phyloP scores from a whole-genome alignment of 2,329 filamentous ascomycete species.

The Venturia aucupariae region DNA sequence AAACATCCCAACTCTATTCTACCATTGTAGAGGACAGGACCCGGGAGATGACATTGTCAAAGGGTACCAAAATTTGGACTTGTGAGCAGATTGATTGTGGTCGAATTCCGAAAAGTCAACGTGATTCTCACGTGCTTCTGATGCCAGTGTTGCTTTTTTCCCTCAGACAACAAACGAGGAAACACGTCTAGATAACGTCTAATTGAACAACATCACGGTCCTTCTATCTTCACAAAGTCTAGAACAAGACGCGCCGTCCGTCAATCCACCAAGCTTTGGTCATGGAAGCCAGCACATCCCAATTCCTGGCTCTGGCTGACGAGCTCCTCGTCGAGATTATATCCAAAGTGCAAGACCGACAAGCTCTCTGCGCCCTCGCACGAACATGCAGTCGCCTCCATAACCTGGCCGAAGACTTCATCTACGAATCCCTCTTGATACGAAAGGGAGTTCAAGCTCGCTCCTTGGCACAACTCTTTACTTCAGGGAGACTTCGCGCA shows the following conservation, averaged over 20 bases:
- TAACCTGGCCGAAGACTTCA: neutral
- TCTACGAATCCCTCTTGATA: slow-evolving; percentile 6
- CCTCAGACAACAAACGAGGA: no score
- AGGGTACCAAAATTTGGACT: no score
- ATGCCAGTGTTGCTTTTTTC: no score
- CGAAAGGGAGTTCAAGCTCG: neutral
- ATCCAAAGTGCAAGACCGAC: neutral
- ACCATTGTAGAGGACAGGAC: no score
- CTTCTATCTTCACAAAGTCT: neutral
- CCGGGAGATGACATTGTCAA: no score
- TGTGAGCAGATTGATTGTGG: no score
- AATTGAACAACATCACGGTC: no score
- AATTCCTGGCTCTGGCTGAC: slow-evolving; percentile 1
- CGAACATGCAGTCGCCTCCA: slow-evolving; percentile 4
- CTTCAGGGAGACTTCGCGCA: neutral
- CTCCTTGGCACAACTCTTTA: neutral
- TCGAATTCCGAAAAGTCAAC: no score
- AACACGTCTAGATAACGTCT: no score
- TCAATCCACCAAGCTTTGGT: neutral
- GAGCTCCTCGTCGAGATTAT: slow-evolving; percentile 7
- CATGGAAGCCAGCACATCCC: neutral
- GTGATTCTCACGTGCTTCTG: no score
- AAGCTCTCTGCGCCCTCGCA: slow-evolving; percentile 3
- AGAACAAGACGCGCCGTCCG: no score
- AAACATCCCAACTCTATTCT: neutral